Evolutionary conservation across 2,329 filamentous ascomycete species (phyloP), one percentile per base, ranked within the genome.

Genomic region (Akanthomyces dipterigenus): DNA sequence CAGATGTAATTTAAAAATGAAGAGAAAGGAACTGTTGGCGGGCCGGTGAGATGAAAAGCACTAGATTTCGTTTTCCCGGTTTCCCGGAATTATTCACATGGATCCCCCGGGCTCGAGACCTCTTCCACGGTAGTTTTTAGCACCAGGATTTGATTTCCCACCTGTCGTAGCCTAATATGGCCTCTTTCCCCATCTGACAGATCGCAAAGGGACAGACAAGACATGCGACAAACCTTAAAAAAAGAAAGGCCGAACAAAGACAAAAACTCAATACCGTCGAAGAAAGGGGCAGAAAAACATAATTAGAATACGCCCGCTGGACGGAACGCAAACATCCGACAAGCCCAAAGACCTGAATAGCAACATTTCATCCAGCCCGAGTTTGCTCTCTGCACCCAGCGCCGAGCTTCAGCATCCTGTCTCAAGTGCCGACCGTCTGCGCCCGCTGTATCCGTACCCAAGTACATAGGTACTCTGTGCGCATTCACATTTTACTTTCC

Each of bases 161-260:
- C 22, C 51, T 55, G 53, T 20, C 36, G 42, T 36, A 43, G 11
- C 26, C 31, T 22, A 55, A 43, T 55, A 43, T 43, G 7, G 12
- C 42, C 54, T 36, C 40, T 56, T 36, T 56, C 36, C 54, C 18
- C 54, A 56, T 56, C 42, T 56, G 54, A 46, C n/a, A 56, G 54
- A 56, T 56, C n/a, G 42, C 14, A 26, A 46, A 56, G 18, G n/a
- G 38, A 12, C 11, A 24, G 38, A 7, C 54, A 46, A 56, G 54
- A 56, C 54, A 56, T 46, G 46, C 14, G 1, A 22, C 22, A 45
- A 46, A 46, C 26, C 8, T 36, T 54, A 53, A 53, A 53, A 53
- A 51, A 6, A 34, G 8, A 40, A 53, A 22, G 28, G 49, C n/a
- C 49, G 31, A 28, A 28, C 6, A 49, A 45, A 45, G 22, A 20